A percentile compares a stretch with the other conserved stretches of the same genome.
Evolutionary conservation across 495 filamentous ascomycete species (phyloP).

Genomic region (Xylaria grammica): DNA sequence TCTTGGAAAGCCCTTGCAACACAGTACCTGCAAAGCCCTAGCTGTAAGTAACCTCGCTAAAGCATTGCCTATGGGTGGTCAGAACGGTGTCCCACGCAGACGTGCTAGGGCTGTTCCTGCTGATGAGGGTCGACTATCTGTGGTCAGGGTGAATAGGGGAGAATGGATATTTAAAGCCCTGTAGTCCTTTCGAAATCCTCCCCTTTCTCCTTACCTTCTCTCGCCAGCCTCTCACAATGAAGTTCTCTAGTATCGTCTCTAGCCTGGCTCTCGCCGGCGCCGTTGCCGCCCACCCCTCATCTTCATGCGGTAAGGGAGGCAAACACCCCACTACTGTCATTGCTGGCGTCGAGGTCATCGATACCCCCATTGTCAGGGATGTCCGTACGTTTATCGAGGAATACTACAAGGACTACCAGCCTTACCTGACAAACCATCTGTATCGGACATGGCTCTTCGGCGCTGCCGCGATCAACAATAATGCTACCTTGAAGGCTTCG

Average conservation of each 20-base stretch:
- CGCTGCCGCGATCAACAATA: slow-evolving; percentile 31
- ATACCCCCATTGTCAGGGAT: slow-evolving; percentile 15
- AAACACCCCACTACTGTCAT: not conserved
- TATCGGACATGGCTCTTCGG: slow-evolving; percentile 15
- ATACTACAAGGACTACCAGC: slow-evolving; percentile 18
- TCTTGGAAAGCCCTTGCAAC: not conserved
- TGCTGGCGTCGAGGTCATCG: slow-evolving; percentile 17
- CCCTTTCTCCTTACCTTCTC: not conserved
- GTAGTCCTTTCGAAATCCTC: not conserved
- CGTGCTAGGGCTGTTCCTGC: not conserved
- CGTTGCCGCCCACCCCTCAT: not conserved
- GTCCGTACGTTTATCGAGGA: slow-evolving; percentile 4
- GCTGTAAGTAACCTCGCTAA: not conserved
- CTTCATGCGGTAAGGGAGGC: not conserved
- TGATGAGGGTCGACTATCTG: not conserved
- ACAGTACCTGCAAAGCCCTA: not conserved
- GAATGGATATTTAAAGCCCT: slow-evolving; percentile 5
- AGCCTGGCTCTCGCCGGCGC: slow-evolving; percentile 13
- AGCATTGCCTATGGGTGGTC: too few relatives aligned
- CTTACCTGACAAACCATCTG: slow-evolving; percentile 9
- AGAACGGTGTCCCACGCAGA: not conserved
- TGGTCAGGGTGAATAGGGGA: not conserved
- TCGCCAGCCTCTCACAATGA: slow-evolving; percentile 12
- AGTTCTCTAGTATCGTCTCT: slow-evolving; percentile 18
- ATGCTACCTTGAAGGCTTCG: slow-evolving; percentile 37